These are phyloP conservation scores for Soucietia sequanensis DNA, from an alignment of 805 yeast genomes.

Conservation along the genomic window DNA sequence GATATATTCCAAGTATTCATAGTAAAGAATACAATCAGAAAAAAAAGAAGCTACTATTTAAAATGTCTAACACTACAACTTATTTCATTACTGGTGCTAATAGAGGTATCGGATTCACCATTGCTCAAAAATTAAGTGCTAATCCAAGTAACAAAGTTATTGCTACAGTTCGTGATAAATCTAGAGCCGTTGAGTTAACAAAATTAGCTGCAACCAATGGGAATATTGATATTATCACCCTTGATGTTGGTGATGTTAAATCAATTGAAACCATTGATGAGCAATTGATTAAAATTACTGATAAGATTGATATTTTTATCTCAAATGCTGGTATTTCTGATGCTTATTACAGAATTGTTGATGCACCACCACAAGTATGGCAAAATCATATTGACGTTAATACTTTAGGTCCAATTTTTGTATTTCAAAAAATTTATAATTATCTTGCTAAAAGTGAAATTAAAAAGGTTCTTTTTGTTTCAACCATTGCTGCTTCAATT, in stretches of 20 bases:
- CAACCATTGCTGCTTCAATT: constrained; percentile 26
- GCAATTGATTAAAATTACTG: constrained; percentile 10
- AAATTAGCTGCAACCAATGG: constrained; percentile 9
- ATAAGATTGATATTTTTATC: constrained; percentile 29
- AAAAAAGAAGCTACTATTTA: too few relatives aligned
- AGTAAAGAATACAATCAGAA: too few relatives aligned
- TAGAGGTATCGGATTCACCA: constrained; percentile 37
- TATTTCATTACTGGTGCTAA: constrained; percentile 35
- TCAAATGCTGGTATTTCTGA: constrained; percentile 29
- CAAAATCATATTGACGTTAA: constrained; percentile 16
- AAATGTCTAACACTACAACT: constrained; percentile 3
- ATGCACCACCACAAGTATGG: constrained; percentile 16
- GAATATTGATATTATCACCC: constrained; percentile 16
- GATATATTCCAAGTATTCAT: too few relatives aligned
- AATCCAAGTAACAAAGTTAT: constrained; percentile 31
- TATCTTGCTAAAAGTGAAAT: constrained; percentile 17
- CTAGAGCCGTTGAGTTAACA: constrained; percentile 15
- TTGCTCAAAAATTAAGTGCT: constrained; percentile 19
- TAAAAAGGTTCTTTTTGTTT: constrained; percentile 26
- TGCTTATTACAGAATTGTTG: constrained; percentile 13
- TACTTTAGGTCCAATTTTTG: constrained; percentile 30
- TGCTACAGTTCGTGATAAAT: constrained; percentile 36
- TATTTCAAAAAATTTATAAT: constrained; percentile 24
- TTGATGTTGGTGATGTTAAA: constrained; percentile 15
- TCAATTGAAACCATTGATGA: constrained; percentile 13